A percentile compares a stretch with the other conserved stretches of the same genome.
Evolutionary conservation across 352 stramenopile genomes (phyloP).

Genomic region (Aphanomyces euteiches): DNA sequence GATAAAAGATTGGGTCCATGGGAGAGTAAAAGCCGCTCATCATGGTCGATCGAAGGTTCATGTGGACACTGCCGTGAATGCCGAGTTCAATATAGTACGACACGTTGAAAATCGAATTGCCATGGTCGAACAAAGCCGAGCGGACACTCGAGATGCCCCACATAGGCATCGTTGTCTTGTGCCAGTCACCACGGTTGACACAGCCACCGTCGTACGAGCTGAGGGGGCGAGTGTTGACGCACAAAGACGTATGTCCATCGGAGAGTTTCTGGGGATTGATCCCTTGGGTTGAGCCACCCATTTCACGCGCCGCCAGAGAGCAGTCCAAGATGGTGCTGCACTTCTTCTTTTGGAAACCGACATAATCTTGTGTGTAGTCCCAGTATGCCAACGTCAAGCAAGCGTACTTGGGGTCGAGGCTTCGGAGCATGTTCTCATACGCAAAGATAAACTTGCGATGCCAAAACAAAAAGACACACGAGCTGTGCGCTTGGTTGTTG

Average conservation of each 20-base stretch:
- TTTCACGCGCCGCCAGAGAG: slow-evolving; percentile 30
- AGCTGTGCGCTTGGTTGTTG: not conserved
- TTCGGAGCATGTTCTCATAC: slow-evolving; percentile 84
- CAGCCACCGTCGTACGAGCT: not conserved
- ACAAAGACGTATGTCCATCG: not conserved
- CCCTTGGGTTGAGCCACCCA: slow-evolving; percentile 30
- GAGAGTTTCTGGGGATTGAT: not conserved
- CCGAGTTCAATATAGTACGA: not conserved
- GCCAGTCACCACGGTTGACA: slow-evolving; percentile 21
- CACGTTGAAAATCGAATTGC: not conserved
- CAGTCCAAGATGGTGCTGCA: slow-evolving; percentile 36
- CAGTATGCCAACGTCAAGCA: slow-evolving; percentile 85
- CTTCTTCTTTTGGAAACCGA: not conserved
- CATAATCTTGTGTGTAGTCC: slow-evolving; percentile 74
- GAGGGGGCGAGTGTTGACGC: not conserved
- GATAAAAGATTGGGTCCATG: slow-evolving; percentile 52
- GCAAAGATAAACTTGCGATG: slow-evolving; percentile 74
- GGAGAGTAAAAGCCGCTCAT: slow-evolving; percentile 45
- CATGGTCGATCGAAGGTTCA: slow-evolving; percentile 42
- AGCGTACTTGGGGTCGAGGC: slow-evolving; percentile 68
- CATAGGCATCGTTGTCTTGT: slow-evolving; percentile 6
- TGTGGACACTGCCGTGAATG: slow-evolving; percentile 40
- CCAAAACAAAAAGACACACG: slow-evolving; percentile 80
- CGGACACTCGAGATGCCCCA: slow-evolving; percentile 11
- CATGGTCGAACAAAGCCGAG: slow-evolving; percentile 1